These are phyloP conservation scores for Acaromyces ingoldii DNA, from an alignment of 1,284 basidiomycete genomes.

Conservation along the genomic window DNA sequence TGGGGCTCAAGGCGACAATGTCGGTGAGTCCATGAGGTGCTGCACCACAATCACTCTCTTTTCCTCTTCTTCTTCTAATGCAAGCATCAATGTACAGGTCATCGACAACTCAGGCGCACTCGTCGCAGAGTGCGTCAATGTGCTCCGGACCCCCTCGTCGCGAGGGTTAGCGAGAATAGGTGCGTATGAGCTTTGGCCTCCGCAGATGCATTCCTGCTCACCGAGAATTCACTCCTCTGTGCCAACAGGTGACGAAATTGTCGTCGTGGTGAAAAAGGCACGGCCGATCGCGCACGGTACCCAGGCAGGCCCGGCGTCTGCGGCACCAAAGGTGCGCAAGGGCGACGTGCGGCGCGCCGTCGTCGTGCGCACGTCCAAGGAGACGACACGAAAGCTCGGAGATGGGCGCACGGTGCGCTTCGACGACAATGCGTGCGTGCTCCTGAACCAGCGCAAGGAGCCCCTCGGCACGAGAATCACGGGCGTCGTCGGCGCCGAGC, in stretches of 20 bases:
- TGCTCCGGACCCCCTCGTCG: constrained; percentile 86
- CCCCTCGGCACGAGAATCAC: constrained; percentile 92
- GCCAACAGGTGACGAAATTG: constrained; percentile 79
- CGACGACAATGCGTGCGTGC: constrained; percentile 94
- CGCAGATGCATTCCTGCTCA: too few relatives aligned
- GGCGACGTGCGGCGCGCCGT: constrained; percentile 93
- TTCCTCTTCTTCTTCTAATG: too few relatives aligned
- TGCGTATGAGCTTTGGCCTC: constrained; percentile 45
- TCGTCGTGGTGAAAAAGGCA: constrained; percentile 90
- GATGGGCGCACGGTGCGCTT: constrained; percentile 83
- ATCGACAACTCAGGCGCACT: constrained; percentile 99
- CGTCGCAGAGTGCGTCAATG: constrained; percentile 92
- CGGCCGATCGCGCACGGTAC: constrained; percentile 61
- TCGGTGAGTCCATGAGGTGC: constrained; percentile 21
- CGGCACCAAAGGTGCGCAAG: constrained; percentile 63
- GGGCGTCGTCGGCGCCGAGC: constrained; percentile 84
- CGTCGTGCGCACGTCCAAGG: constrained; percentile 83
- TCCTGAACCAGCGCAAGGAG: constrained; percentile 94
- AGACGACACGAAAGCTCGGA: constrained; percentile 64
- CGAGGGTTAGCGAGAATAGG: constrained; percentile 65
- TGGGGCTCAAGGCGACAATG: constrained; percentile 51
- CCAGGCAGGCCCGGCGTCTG: constrained; percentile 53
- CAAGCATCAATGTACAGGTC: constrained; percentile 59
- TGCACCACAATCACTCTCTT: background rate
- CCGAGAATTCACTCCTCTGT: background rate